phyloP scores from a whole-genome alignment of 345 rosid species.

The Brassica incana region DNA sequence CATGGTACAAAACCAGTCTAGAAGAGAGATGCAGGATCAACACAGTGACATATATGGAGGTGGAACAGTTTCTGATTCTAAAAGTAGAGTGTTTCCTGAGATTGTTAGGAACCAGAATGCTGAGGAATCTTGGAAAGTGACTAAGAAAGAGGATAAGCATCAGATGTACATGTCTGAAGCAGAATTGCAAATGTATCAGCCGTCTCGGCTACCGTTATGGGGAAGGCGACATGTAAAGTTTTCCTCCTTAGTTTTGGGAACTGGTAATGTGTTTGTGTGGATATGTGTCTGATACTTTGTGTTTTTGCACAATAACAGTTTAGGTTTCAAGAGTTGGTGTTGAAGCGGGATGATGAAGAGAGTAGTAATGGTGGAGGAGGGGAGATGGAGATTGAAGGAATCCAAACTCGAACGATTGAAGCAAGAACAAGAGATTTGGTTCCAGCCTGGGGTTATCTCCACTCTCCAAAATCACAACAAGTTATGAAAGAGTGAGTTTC shows the following conservation, averaged over 20 bases:
- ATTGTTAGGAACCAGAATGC: slow-evolving; percentile 45
- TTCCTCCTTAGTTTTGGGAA: not conserved
- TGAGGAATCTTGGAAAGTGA: slow-evolving; percentile 38
- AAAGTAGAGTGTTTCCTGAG: slow-evolving; percentile 77
- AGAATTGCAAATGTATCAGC: slow-evolving; percentile 70
- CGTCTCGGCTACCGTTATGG: slow-evolving; percentile 61
- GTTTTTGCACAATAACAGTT: slow-evolving; percentile 49
- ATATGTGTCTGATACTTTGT: slow-evolving; percentile 21
- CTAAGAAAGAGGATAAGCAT: slow-evolving; percentile 58
- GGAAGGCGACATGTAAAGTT: slow-evolving; percentile 65
- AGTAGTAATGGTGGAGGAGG: slow-evolving; percentile 46
- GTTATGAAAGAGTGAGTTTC: slow-evolving; percentile 48
- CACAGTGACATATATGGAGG: slow-evolving; percentile 81
- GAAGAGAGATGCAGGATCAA: slow-evolving; percentile 69
- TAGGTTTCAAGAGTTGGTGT: slow-evolving; percentile 56
- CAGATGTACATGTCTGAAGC: slow-evolving; percentile 81
- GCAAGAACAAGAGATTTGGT: slow-evolving; percentile 66
- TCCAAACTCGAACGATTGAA: slow-evolving; percentile 61
- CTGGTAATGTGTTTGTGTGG: slow-evolving; percentile 4
- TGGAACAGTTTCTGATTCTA: slow-evolving; percentile 56
- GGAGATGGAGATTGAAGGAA: slow-evolving; percentile 69
- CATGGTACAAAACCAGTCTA: slow-evolving; percentile 67
- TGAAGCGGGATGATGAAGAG: slow-evolving; percentile 43
- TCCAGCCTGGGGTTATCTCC: slow-evolving; percentile 63
- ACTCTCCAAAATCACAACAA: slow-evolving; percentile 41